Evolutionary conservation across 2,329 filamentous ascomycete species (phyloP), one percentile per base, ranked within the genome.

Genomic region (Colletotrichum tropicale): DNA sequence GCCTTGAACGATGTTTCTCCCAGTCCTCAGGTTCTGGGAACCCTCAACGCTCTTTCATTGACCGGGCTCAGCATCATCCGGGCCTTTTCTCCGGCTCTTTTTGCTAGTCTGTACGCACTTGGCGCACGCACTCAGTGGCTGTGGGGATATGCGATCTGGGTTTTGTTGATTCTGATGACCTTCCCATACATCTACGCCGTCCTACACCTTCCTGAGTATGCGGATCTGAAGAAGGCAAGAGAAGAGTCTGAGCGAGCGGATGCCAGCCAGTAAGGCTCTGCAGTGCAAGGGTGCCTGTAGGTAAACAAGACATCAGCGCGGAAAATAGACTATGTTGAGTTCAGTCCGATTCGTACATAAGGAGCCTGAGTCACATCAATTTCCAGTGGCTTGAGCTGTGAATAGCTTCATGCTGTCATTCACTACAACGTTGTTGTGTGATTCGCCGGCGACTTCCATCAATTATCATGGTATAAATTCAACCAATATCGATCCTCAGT

Each of bases 1-100:
- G 91, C 92, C 1, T 81, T 96, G 36, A 96, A 96, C 82, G 94
- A 96, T 74, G 90, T 94, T 3, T 89, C 92, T 0, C 95, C 95
- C 0, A 91, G 88, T 12, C 89, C 91, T 2, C 86, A 87, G 56
- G 89, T 91, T 0, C 86, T 96, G 12, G 94, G 93, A 0, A 95
- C 91, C 0, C 85, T 97, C 32, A 96, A 96, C 79, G 73, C 73
- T 26, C 58, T 75, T 56, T 70, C 73, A 93, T 93, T 96, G 73
- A 93, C 93, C 0, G 80, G 91, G 1, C 84, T 87, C 0, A 92
- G 91, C 77, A 92, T 86, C 0, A 85, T 95, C 34, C 88, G 94
- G 16, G 89, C 94, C 0, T 87, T 96, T 55, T 88, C 89, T 0
- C 94, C 95, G 0, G 93, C 91, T 0, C 79, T 92, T 0, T 92